Base-by-base conservation (phyloP, 1,284 basidiomycete genomes). In the Heliocybe sulcata region DNA sequence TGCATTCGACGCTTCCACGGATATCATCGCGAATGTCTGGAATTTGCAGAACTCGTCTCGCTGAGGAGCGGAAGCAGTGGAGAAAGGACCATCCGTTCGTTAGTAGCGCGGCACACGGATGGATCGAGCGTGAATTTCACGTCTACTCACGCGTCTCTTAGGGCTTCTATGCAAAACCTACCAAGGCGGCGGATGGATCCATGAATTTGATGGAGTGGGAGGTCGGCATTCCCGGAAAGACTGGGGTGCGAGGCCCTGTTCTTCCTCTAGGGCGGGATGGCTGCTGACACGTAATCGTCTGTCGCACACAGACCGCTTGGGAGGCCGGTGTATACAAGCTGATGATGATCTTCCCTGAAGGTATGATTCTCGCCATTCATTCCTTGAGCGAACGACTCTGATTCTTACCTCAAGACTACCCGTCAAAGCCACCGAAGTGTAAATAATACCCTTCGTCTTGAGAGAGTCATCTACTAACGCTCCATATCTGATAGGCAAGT, bases 51-150 rank as follows among this genome's bases (percentile, higher is more conserved):
- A 83, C 87, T 38, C 84, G 94, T 64, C 79, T 97, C 19, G 83
- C 94, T 33, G 97, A 99, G 72, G 97, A 99, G 74, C 85, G 97
- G 65, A 99, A 99, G 74, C 93, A 97, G 66, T 99, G 97, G 97
- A 77, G 97, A 60, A 98, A 96, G 70, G 97, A 99, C 65, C 97
- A 99, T 72, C 97, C 97, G 51, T 98, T 97, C 65, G 96, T 98
- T 72, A 71, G 94, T 84, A 42, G 4, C 10, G 20, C 35, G 16
- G 20, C 27, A 29, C 35, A 35, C 14, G 22, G 9, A 29, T 53
- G 33, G 49, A 49, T 29, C 33, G 31, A 27, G 47, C 57, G 57
- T 29, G 56, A 56, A 42, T 42, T n/a, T 42, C 38, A 42, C 38
- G 38, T 42, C 6, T n/a, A 42, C 26, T 38, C 52, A 53, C 55